These are phyloP conservation scores for Plantago coronopus DNA, from an alignment of 305 asterid genomes.

Conservation along the genomic window DNA sequence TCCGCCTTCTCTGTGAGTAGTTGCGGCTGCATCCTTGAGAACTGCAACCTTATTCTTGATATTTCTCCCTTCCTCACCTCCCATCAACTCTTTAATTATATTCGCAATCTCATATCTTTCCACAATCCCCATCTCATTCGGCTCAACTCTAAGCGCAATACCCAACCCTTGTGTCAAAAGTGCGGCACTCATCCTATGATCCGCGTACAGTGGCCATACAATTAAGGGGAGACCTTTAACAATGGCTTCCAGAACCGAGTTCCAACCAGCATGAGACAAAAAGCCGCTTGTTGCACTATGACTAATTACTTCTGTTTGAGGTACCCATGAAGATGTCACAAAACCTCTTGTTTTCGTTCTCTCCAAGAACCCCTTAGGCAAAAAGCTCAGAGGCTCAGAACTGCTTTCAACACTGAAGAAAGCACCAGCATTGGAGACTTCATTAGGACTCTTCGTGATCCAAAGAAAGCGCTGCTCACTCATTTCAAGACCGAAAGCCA, in stretches of 20 bases:
- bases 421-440: constrained; percentile 26
- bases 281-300: constrained; percentile 44
- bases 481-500: constrained; percentile 53
- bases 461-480: constrained; percentile 59
- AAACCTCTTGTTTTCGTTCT: constrained; percentile 41
- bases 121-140: constrained; percentile 36
- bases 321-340: constrained; percentile 55
- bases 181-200: constrained; percentile 54
- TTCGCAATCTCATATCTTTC: constrained; percentile 41
- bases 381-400: constrained; percentile 33
- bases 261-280: constrained; percentile 61
- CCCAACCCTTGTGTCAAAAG: neutral
- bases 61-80: constrained; percentile 54
- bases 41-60: constrained; percentile 35
- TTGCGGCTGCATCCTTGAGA: constrained; percentile 38
- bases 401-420: constrained; percentile 27
- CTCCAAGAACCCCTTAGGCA: constrained; percentile 47
- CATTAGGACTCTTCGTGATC: constrained; percentile 49
- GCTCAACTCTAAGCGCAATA: constrained; percentile 31
- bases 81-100: constrained; percentile 45
- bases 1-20: constrained; percentile 36
- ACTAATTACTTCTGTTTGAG: constrained; percentile 38
- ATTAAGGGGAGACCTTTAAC: constrained; percentile 52
- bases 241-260: constrained; percentile 44
- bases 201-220: constrained; percentile 66